phyloP scores from a whole-genome alignment of 805 yeast genomes.

The Lachancea mirantina region DNA sequence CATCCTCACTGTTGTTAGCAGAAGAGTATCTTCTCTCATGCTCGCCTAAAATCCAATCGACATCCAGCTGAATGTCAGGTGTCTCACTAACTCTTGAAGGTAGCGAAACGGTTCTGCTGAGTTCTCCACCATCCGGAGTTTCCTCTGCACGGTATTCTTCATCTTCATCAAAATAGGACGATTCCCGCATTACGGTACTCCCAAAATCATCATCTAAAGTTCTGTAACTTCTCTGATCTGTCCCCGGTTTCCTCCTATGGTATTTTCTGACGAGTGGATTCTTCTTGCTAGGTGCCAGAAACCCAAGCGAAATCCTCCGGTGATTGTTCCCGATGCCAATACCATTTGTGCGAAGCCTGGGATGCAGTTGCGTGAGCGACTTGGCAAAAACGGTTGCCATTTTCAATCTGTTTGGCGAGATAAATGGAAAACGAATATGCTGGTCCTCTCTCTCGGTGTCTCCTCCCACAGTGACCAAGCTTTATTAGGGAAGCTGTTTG shows the following conservation, averaged over 20 bases:
- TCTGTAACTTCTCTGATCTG: constrained; percentile 34
- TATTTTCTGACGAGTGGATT: constrained; percentile 34
- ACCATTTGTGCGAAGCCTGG: constrained; percentile 35
- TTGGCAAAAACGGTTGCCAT: constrained; percentile 26
- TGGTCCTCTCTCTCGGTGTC: too few relatives aligned
- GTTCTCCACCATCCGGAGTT: constrained; percentile 30
- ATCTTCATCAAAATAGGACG: constrained; percentile 18
- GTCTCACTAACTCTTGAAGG: constrained; percentile 36
- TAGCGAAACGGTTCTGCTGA: constrained; percentile 36
- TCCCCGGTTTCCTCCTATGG: constrained; percentile 23
- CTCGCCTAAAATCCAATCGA: constrained; percentile 36
- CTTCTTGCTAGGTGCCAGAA: constrained; percentile 36
- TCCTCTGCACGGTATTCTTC: constrained; percentile 20
- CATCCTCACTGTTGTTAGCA: constrained; percentile 20
- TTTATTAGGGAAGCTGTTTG: too few relatives aligned
- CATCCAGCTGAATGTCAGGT: constrained; percentile 29
- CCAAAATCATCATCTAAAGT: constrained; percentile 36
- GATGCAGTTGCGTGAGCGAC: constrained; percentile 32
- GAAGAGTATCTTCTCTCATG: constrained; percentile 35
- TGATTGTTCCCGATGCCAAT: constrained; percentile 38
- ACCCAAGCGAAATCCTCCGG: constrained; percentile 33
- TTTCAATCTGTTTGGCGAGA: neutral
- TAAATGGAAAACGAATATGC: too few relatives aligned
- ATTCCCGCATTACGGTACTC: constrained; percentile 18
- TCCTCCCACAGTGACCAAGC: too few relatives aligned